Evolutionary conservation across 352 stramenopile genomes (phyloP).

Genomic region (Globisporangium megalacanthum): DNA sequence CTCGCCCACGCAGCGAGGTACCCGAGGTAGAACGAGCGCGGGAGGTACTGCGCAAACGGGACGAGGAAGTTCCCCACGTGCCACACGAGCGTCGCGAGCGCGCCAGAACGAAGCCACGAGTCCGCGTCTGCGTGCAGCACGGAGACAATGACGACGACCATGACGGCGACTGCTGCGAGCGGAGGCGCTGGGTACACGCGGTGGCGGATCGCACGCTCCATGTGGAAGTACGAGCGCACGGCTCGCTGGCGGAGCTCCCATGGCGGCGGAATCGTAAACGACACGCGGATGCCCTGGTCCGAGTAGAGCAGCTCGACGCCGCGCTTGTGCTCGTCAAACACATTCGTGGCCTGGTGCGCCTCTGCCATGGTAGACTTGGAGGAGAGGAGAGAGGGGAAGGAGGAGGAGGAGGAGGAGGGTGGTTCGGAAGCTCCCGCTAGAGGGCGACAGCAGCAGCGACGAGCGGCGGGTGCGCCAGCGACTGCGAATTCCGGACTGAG

Average conservation of each 20-base stretch:
- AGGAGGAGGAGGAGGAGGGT: no score
- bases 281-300: constrained; percentile 76
- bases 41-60: constrained; percentile 57
- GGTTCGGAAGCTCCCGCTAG: no score
- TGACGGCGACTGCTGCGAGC: constrained; percentile 44
- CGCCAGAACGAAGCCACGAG: constrained; percentile 83
- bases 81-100: constrained; percentile 74
- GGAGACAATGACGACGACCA: constrained; percentile 57
- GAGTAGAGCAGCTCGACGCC: constrained; percentile 84
- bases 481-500: constrained; percentile 15
- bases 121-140: constrained; percentile 54
- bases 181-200: constrained; percentile 78
- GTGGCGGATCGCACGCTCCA: constrained; percentile 60
- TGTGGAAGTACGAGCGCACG: constrained; percentile 63
- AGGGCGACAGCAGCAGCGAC: neutral
- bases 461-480: constrained; percentile 1
- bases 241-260: constrained; percentile 61
- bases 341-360: constrained; percentile 78
- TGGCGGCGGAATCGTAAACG: constrained; percentile 79
- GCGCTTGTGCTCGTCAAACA: constrained; percentile 85
- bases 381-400: neutral
- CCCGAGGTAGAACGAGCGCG: constrained; percentile 69
- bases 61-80: constrained; percentile 74
- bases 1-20: constrained; percentile 80
- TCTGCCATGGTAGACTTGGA: constrained; percentile 52